Evolutionary conservation across 208 protist species (phyloP), one percentile per base, ranked within the genome.

Genomic region (Porcisia hertigi): DNA sequence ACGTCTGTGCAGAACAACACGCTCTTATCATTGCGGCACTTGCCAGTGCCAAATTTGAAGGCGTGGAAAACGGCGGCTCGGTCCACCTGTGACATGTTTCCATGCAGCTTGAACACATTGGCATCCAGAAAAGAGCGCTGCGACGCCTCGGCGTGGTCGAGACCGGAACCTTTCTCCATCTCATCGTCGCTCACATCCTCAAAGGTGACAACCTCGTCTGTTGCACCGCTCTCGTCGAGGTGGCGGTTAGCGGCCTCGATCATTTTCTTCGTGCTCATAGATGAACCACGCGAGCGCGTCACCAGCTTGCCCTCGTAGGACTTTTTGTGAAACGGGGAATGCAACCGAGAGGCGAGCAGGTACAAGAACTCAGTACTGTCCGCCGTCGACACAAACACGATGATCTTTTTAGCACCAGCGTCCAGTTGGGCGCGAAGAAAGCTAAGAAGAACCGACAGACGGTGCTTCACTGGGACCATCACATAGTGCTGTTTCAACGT

Each of bases 341-440:
- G 77, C 30, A 96, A 80, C 0, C 88, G 88, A 20, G 86, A 90
- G 34, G 99, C 82, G 36, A 99, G 88, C 69, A 99, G 97, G 71
- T 96, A 97, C 75, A 99, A 93, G 86, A 98, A 99, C 86, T 99
- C 98, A 3, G 99, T 91, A n/a, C 88, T 92, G 67, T 98, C 98
- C 65, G 98, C 98, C 6, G 95, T 98, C n/a, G 95, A 98, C 41
- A 99, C 91, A 83, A 99, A 99, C 52, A 99, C 97, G 69, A 99
- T 98, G 14, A 99, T 88, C 75, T 98, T 94, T n/a, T 86, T 78
- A 20, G 93, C 92, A 49, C 99, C 97, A 30, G 98, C 98, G 73
- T 98, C 96, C 52, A 98, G 96, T 85, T 99, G 88, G 4, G 84
- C 81, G 47, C 88, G 86, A 45, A 93, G 65, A 79, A 93, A 93